Evolutionary conservation across 2,329 filamentous ascomycete species (phyloP).

Genomic region (Ramichloridium luteum): DNA sequence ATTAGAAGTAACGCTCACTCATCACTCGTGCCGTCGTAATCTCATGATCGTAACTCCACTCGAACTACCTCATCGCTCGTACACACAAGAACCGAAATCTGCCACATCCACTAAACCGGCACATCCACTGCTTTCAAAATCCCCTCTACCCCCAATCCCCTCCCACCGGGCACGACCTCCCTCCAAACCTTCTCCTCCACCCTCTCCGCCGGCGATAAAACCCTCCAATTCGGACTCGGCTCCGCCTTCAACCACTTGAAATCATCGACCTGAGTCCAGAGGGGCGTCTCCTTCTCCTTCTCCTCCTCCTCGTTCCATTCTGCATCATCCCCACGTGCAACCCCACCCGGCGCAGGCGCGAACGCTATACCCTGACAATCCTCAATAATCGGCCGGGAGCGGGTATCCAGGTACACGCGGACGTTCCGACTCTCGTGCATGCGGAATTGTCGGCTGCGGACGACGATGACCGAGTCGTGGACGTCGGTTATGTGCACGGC

Average conservation of each 20-base stretch:
- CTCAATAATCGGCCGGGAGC: constrained; percentile 85
- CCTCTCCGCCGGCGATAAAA: constrained; percentile 45
- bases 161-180: constrained; percentile 51
- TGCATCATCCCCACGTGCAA: constrained; percentile 24
- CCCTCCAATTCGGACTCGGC: constrained; percentile 76
- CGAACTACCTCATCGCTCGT: too few species aligned
- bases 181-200: constrained; percentile 46
- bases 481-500: constrained; percentile 73
- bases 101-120: too few species aligned
- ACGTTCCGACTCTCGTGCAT: constrained; percentile 80
- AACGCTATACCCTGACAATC: constrained; percentile 71
- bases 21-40: too few species aligned
- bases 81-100: too few species aligned
- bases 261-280: constrained; percentile 83
- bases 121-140: constrained; percentile 40
- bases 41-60: too few species aligned
- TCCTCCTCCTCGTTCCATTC: constrained; percentile 19
- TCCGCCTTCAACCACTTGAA: constrained; percentile 93
- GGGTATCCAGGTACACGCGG: constrained; percentile 70
- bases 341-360: constrained; percentile 51
- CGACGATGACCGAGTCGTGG: constrained; percentile 59
- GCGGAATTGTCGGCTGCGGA: constrained; percentile 74
- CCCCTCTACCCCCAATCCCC: constrained; percentile 50
- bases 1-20: too few species aligned
- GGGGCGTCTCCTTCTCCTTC: constrained; percentile 42